Base-by-base conservation (phyloP, 2,329 filamentous ascomycete species). In the Paecilomyces dactylethromorphus region DNA sequence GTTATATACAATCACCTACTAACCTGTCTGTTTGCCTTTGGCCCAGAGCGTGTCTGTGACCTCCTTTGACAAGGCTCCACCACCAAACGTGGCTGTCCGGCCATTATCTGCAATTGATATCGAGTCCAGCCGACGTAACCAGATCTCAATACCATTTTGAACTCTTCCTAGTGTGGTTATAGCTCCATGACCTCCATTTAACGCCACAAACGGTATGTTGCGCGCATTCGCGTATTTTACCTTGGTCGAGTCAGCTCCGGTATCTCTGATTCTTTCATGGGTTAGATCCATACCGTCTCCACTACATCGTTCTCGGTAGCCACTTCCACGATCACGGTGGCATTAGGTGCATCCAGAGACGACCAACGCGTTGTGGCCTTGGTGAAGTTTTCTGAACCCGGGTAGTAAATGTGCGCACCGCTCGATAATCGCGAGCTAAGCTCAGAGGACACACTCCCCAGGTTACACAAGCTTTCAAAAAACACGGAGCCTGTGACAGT, bases 181-280 rank as follows among this genome's bases (percentile, higher is more conserved):
- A 2, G 79, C 72, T 3, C 82, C 83, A 59, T 86, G 83, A 1
- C 73, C 76, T 13, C 81, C 80, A 64, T 81, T 83, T 65, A 74
- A 79, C 0, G 81, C 78, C 2, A 86, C 76, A 61, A 85, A 83
- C 0, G 82, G 80, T 2, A 83, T 58, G 1, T 73, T 64, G 53
- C 76, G 68, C 39, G 72, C 64, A 62, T 79, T 81, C 50, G 82
- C 82, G 59, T 74, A 84, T 67, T 75, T 73, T 50, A 82, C 74
- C 78, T 81, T 55, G 5, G 15, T 6, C 15, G 13, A 50, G 6
- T 50, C 15, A 50, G 45, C n/a, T 21, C 15, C 18, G 45, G 15
- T n/a, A 50, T 21, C 15, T 21, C 6, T 6, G 15, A 50, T 21
- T 7, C 15, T n/a, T 8, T 6, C 6, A 8, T n/a, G 45, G 6